phyloP scores from a whole-genome alignment of 148 eudicot genomes.

The Linanthus parryae region DNA sequence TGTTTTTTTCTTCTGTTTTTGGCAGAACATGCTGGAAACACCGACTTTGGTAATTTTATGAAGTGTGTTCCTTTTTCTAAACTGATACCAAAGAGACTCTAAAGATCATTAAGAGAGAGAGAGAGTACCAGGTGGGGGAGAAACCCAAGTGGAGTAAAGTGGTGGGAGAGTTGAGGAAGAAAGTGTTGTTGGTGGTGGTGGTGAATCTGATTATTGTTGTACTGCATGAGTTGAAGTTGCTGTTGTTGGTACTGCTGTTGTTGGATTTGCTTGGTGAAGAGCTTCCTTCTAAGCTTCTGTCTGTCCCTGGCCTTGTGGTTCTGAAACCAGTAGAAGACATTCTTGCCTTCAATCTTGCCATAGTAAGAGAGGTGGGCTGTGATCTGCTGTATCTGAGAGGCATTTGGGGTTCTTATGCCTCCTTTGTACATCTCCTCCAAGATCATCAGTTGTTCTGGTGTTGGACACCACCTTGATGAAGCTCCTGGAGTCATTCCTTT shows the following conservation, averaged over 20 bases:
- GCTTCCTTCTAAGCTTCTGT: slow-evolving; percentile 47
- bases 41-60: too few species aligned
- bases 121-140: slow-evolving; percentile 6
- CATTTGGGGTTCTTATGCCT: slow-evolving; percentile 60
- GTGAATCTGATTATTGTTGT: slow-evolving; percentile 6
- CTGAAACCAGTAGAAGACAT: slow-evolving; percentile 84
- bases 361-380: slow-evolving; percentile 58
- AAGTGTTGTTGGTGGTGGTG: slow-evolving; percentile 2
- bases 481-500: slow-evolving; percentile 32
- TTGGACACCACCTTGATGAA: slow-evolving; percentile 17
- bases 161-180: slow-evolving; percentile 7
- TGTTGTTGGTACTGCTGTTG: too few species aligned
- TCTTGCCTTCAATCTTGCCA: slow-evolving; percentile 74
- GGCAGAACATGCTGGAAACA: too few species aligned
- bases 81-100: background rate
- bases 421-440: slow-evolving; percentile 54
- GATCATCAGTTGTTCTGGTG: slow-evolving; percentile 14
- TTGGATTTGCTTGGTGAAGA: slow-evolving; percentile 16
- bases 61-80: background rate
- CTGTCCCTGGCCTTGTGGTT: slow-evolving; percentile 84
- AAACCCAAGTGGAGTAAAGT: background rate
- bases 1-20: background rate
- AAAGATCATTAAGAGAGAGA: background rate
- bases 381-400: slow-evolving; percentile 63
- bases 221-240: slow-evolving; percentile 8